Evolutionary conservation across 2,329 filamentous ascomycete species (phyloP), one percentile per base, ranked within the genome.

Genomic region (Aspergillus vadensis): DNA sequence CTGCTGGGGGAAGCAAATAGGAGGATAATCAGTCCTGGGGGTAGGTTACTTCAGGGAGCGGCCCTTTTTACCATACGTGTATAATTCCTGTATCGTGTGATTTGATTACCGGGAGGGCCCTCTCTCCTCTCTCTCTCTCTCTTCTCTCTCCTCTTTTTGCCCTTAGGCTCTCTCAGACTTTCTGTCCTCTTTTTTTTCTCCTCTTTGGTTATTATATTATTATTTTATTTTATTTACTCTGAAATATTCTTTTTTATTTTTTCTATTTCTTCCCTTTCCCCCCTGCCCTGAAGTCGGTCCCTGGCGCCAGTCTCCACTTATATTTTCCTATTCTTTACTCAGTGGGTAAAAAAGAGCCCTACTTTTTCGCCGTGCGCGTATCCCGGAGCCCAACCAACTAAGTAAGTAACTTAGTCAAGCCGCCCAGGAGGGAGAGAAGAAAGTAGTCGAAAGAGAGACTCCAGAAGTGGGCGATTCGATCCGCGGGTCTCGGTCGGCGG

Each of bases 251-350:
- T 44, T 44, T 44, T 44, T 3, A 36, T 15, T 36, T 36, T 14
- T 36, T 36, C n/a, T 36, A 36, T 36, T 36, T 6, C 5, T 14
- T 5, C 32, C 30, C 21, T 15, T 44, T 23, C 14, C 47, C 12
- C 32, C 21, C 21, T 44, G 19, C 27, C 47, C 23, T 55, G 38
- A 27, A 52, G 38, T 52, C 43, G 56, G 60, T 67, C 65, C 65
- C 66, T 68, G 62, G 66, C 65, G 66, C 66, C 57, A 52, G 62
- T 58, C 62, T 66, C 65, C 66, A 59, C 62, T 66, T 61, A 61
- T 58, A 60, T 53, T 59, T 39, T 36, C 32, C 32, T 36, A 36
- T 36, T 36, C 32, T 36, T 44, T 44, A 21, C 39, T 21, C 27
- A 44, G 53, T 55, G 39, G 39, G 32, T 36, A 36, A 36, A 36